Conservation (phyloP, 352 stramenopile species). For the Phytophthora nicotianae region DNA sequence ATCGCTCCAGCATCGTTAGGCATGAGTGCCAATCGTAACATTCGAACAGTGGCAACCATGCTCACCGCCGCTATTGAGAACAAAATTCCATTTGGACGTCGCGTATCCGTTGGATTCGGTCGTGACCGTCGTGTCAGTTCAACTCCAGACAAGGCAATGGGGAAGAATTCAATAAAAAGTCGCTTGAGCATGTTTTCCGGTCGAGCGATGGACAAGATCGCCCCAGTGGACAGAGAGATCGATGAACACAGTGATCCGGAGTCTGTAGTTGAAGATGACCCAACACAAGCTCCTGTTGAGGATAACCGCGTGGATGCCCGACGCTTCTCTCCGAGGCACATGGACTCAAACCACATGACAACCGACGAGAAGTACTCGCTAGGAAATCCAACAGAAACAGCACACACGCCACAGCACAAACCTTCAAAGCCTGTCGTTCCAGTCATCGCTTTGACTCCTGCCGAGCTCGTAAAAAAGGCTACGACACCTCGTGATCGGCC, state of each 20-base stretch:
- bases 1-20: conserved; percentile 48
- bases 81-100: conserved; percentile 35
- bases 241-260: conserved; percentile 17
- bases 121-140: conserved; percentile 23
- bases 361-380: conserved; percentile 31
- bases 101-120: conserved; percentile 28
- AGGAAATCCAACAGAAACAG: conserved; percentile 15
- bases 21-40: conserved; percentile 36
- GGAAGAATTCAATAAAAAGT: conserved; percentile 19
- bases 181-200: conserved; percentile 29
- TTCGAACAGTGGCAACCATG: conserved; percentile 42
- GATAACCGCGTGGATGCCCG: conserved; percentile 20
- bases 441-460: conserved; percentile 52
- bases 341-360: conserved; percentile 12
- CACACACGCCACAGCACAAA: conserved; percentile 10
- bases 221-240: conserved; percentile 29
- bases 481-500: conserved; percentile 29
- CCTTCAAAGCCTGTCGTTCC: conserved; percentile 27
- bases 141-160: conserved; percentile 5
- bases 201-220: conserved; percentile 30
- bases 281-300: background rate
- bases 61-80: conserved; percentile 35
- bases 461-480: conserved; percentile 59
- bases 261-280: conserved; percentile 13
- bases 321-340: conserved; percentile 17